These are phyloP conservation scores for Takashimella koratensis DNA, from an alignment of 1,284 basidiomycete species.

Conservation along the genomic window DNA sequence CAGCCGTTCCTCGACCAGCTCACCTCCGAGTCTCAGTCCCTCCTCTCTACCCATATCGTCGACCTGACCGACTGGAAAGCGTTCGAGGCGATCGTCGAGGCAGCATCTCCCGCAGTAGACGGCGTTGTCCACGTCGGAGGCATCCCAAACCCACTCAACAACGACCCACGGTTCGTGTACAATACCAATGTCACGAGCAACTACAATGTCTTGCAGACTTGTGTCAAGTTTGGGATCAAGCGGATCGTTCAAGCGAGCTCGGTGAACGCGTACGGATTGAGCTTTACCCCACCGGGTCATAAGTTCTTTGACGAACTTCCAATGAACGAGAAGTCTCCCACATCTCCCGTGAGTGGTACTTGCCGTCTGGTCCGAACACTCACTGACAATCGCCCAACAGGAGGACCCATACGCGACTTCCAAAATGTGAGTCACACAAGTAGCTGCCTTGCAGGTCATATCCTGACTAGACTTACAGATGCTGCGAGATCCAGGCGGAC, in stretches of 20 bases:
- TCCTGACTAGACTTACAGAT: too few species aligned
- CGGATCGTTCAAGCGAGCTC: constrained; percentile 45
- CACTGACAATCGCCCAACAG: constrained; percentile 6
- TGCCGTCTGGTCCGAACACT: not conserved
- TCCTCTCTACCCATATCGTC: too few species aligned
- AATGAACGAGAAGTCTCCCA: constrained; percentile 28
- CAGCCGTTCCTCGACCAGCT: not conserved
- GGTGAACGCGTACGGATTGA: constrained; percentile 39
- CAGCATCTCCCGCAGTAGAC: too few species aligned
- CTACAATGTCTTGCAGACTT: not conserved
- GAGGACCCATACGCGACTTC: constrained; percentile 41
- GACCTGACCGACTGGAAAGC: too few species aligned
- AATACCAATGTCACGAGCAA: not conserved
- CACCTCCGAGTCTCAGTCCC: too few species aligned
- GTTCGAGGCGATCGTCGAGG: too few species aligned
- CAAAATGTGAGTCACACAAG: constrained; percentile 39
- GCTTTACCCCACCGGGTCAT: constrained; percentile 26
- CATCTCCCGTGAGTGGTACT: constrained; percentile 26
- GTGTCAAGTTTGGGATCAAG: constrained; percentile 23
- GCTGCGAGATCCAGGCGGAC: constrained; percentile 45
- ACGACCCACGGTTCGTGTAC: not conserved
- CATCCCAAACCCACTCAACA: constrained; percentile 31
- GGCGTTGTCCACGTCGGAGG: constrained; percentile 48
- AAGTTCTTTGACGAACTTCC: constrained; percentile 32
- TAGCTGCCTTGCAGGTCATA: too few species aligned